These are phyloP conservation scores for Theobroma cacao DNA, from an alignment of 345 rosid genomes.

Conservation along the genomic window DNA sequence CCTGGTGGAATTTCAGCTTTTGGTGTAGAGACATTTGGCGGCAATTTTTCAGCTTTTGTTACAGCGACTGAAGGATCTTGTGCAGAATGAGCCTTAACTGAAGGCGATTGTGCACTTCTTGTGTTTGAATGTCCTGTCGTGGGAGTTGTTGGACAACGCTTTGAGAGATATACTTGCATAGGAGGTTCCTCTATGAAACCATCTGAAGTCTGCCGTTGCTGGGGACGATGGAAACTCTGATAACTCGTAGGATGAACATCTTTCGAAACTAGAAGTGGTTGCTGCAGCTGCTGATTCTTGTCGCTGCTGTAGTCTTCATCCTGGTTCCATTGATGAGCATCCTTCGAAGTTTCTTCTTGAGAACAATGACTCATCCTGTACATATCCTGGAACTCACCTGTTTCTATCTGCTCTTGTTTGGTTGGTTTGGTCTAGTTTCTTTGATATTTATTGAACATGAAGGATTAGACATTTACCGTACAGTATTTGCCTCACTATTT, in stretches of 20 bases:
- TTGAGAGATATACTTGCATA: too few relatives aligned
- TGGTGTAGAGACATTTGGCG: background rate
- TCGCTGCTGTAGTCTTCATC: background rate
- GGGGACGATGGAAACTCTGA: background rate
- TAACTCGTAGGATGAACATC: background rate
- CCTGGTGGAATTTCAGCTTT: background rate
- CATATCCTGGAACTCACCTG: background rate
- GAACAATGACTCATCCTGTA: background rate
- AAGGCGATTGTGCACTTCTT: background rate
- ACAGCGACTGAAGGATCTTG: background rate
- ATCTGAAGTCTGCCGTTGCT: background rate
- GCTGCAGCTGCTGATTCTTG: background rate
- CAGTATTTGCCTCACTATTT: background rate
- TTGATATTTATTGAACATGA: background rate
- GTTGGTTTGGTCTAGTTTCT: background rate
- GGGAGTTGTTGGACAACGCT: too few relatives aligned
- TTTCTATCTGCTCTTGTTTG: too few relatives aligned
- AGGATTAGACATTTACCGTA: too few relatives aligned
- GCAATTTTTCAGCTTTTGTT: background rate
- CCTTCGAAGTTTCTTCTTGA: background rate
- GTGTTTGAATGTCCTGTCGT: too few relatives aligned
- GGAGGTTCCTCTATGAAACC: too few relatives aligned
- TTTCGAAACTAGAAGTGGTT: background rate
- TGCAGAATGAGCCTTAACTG: background rate
- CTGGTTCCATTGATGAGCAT: background rate